Evolutionary conservation across 2,329 filamentous ascomycete species (phyloP), one percentile per base, ranked within the genome.

Genomic region (Tricladium varicosporioides): DNA sequence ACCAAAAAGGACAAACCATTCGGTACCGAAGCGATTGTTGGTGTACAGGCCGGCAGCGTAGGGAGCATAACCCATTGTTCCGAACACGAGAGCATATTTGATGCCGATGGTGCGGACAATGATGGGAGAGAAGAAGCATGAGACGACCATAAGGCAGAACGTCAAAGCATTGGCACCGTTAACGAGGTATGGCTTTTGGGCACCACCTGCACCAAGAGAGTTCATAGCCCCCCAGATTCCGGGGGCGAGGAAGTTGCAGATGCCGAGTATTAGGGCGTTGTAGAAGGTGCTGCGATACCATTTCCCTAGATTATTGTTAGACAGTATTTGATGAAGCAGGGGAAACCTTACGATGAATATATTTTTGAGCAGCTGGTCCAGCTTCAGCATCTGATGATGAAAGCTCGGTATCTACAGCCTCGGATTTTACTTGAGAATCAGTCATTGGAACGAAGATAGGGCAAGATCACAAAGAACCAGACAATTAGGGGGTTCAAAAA

Each of bases 141-240:
- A 87, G 0, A 91, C 66, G 0, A 90, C 84, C 87, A 90, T 90
- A 7, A 90, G 77, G 48, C 84, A 84, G 67, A 91, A 91, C 0
- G 86, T 89, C 42, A 90, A 70, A 0, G 87, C 83, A 63, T 91
- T 91, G 13, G 85, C 86, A 0, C 83, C 79, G 36, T 68, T 90
- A 50, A 91, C 83, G 1, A 90, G 76, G 64, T 84, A 79, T 0
- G 87, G 87, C 8, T 79, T 78, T 61, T 84, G 78, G 31, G 82
- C 78, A 2, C 88, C 88, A 49, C 87, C 88, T 1, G 85, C 88
- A 9, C 87, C 87, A 0, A 91, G 78, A 0, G 81, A 85, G 73
- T 89, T 90, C 86, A 90, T 88, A 7, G 85, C 86, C 11, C 78
- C 80, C 87, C 87, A 90, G 59, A 90, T 86, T 0, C 87, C 87